A percentile compares a stretch with the other conserved stretches of the same genome.
phyloP scores from a whole-genome alignment of 352 stramenopile genomes.

The Pythium vanterpoolii region DNA sequence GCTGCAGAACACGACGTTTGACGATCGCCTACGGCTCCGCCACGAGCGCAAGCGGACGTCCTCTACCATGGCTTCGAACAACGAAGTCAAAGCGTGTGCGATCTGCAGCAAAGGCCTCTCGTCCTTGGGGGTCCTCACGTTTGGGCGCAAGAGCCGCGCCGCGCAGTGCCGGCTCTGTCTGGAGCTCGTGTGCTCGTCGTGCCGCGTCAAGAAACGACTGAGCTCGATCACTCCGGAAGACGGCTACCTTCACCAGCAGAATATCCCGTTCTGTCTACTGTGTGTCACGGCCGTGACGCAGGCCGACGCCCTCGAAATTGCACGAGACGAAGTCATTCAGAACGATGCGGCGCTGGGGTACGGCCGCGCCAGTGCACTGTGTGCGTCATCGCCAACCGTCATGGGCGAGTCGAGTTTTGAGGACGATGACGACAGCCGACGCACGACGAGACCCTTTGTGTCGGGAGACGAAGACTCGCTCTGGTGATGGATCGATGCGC shows the following conservation, averaged over 20 bases:
- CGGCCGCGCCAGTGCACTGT: slow-evolving; percentile 9
- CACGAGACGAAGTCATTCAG: slow-evolving; percentile 17
- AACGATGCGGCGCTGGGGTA: slow-evolving; percentile 20
- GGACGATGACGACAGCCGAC: slow-evolving; percentile 8
- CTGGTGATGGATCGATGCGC: slow-evolving; percentile 11
- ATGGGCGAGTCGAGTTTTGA: slow-evolving; percentile 16
- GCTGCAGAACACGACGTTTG: slow-evolving; percentile 4
- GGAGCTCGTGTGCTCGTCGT: slow-evolving; percentile 18
- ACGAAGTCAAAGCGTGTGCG: slow-evolving; percentile 8
- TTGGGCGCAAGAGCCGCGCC: slow-evolving; percentile 9
- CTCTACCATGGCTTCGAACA: background rate
- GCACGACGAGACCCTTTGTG: background rate
- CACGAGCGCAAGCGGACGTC: slow-evolving; percentile 15
- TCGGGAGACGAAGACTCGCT: background rate
- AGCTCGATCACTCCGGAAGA: slow-evolving; percentile 18
- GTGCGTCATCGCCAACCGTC: slow-evolving; percentile 12
- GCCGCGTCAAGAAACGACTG: slow-evolving; percentile 24
- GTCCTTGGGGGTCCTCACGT: slow-evolving; percentile 14
- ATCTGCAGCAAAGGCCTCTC: slow-evolving; percentile 21
- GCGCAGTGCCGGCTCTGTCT: slow-evolving; percentile 23
- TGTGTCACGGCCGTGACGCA: slow-evolving; percentile 21
- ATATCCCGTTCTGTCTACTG: slow-evolving; percentile 21
- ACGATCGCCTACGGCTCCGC: slow-evolving; percentile 12
- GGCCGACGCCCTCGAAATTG: slow-evolving; percentile 22
- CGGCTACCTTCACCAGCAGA: slow-evolving; percentile 11